These are phyloP conservation scores for Solanum pennellii DNA, from an alignment of 257 asterid species.

Conservation along the genomic window DNA sequence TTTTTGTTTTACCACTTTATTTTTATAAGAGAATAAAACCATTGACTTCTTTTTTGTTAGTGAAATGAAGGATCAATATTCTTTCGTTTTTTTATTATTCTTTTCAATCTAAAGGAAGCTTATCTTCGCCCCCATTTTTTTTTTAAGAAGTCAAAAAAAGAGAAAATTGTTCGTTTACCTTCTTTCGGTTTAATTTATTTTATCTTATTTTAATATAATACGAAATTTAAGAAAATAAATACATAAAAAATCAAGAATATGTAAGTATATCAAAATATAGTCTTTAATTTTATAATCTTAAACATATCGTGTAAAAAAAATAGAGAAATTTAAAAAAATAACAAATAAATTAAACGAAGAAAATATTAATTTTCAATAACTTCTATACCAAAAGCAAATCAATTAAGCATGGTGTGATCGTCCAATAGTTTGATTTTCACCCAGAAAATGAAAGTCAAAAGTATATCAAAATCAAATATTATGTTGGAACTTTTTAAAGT, in stretches of 20 bases:
- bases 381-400: background rate
- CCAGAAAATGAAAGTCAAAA: background rate
- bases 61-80: background rate
- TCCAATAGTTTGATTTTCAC: background rate
- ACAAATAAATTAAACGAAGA: too few relatives aligned
- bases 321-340: too few relatives aligned
- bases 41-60: background rate
- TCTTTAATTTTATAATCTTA: background rate
- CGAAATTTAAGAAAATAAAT: too few relatives aligned
- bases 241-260: fast-evolving
- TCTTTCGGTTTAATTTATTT: background rate
- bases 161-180: background rate
- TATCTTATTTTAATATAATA: too few relatives aligned
- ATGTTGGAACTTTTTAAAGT: background rate
- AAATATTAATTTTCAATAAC: background rate
- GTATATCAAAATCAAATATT: background rate
- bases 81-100: background rate
- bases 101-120: background rate
- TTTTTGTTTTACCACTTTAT: background rate
- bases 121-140: background rate
- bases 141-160: background rate
- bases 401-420: background rate
- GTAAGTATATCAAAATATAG: background rate
- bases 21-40: background rate
- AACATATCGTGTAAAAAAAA: too few relatives aligned